phyloP scores from a whole-genome alignment of 176 grass and related monocot species.

The Carex scoparia region DNA sequence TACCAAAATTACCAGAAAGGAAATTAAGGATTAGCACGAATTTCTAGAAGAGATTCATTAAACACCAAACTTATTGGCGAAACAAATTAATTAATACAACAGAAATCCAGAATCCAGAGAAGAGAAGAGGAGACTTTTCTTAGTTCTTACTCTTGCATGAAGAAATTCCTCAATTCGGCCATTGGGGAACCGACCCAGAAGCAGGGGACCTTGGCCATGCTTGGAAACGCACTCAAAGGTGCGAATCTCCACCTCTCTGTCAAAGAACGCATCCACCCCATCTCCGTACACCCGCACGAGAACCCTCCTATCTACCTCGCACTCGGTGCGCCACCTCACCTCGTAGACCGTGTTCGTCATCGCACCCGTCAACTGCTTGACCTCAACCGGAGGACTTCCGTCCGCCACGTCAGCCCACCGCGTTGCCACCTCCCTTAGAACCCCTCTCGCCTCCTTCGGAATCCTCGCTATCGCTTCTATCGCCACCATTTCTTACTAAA shows the following conservation, averaged over 20 bases:
- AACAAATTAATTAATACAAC: background rate
- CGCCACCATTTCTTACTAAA: slow-evolving; percentile 47
- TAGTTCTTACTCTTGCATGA: slow-evolving; percentile 79
- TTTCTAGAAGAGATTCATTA: background rate
- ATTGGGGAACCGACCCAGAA: slow-evolving; percentile 77
- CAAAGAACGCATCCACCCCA: slow-evolving; percentile 86
- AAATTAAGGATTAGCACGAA: background rate
- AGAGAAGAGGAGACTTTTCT: background rate
- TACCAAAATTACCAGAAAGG: background rate
- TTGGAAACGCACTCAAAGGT: slow-evolving; percentile 96
- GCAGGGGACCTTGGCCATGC: slow-evolving; percentile 86
- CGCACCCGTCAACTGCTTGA: slow-evolving; percentile 80
- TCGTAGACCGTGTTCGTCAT: slow-evolving; percentile 98
- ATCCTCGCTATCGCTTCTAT: slow-evolving; percentile 57
- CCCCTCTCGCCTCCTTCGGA: slow-evolving; percentile 75
- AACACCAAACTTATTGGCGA: background rate
- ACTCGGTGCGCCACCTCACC: slow-evolving; percentile 59
- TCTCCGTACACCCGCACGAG: slow-evolving; percentile 89
- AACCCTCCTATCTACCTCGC: slow-evolving; percentile 61
- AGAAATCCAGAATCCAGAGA: background rate
- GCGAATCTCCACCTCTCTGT: slow-evolving; percentile 77
- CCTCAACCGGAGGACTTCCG: slow-evolving; percentile 49
- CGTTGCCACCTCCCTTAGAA: slow-evolving; percentile 60
- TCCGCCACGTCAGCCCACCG: slow-evolving; percentile 71
- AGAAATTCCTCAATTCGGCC: slow-evolving; percentile 99